A percentile compares a stretch with the other conserved stretches of the same genome.
Conservation (phyloP, 2,329 filamentous ascomycete genomes). For the Lachnellula cervina region DNA sequence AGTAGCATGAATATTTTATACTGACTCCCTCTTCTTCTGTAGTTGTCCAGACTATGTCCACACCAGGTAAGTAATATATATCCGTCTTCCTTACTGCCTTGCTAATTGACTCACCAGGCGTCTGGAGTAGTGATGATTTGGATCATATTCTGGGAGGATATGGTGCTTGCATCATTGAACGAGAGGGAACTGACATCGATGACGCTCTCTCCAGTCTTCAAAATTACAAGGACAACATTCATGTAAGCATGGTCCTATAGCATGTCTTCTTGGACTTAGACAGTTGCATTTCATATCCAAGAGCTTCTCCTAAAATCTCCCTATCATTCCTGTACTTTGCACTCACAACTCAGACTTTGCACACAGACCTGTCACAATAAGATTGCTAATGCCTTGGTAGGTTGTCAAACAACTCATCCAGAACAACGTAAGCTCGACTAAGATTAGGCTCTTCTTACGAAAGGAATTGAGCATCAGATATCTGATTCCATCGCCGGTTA, state of each 20-base stretch:
- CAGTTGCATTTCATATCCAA: too few species aligned
- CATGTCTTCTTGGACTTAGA: too few species aligned
- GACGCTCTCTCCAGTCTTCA: constrained; percentile 3
- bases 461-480: constrained; percentile 80
- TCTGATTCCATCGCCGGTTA: constrained; percentile 67
- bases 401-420: constrained; percentile 73
- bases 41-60: too few species aligned
- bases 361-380: too few species aligned
- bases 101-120: constrained; percentile 45
- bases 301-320: too few species aligned
- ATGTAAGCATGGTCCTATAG: constrained; percentile 48
- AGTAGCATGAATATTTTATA: too few species aligned
- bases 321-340: too few species aligned
- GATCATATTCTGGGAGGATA: constrained; percentile 65
- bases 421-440: constrained; percentile 76
- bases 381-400: too few species aligned
- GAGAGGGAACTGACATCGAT: constrained; percentile 66
- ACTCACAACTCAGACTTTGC: too few species aligned
- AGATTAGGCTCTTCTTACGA: constrained; percentile 76
- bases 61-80: too few species aligned
- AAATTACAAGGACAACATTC: constrained; percentile 77
- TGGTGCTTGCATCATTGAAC: constrained; percentile 62
- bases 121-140: constrained; percentile 82
- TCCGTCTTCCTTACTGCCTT: background rate
- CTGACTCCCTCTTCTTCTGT: too few species aligned